Evolutionary conservation across 495 filamentous ascomycete genomes (phyloP).

Genomic region (Niebla homalea): DNA sequence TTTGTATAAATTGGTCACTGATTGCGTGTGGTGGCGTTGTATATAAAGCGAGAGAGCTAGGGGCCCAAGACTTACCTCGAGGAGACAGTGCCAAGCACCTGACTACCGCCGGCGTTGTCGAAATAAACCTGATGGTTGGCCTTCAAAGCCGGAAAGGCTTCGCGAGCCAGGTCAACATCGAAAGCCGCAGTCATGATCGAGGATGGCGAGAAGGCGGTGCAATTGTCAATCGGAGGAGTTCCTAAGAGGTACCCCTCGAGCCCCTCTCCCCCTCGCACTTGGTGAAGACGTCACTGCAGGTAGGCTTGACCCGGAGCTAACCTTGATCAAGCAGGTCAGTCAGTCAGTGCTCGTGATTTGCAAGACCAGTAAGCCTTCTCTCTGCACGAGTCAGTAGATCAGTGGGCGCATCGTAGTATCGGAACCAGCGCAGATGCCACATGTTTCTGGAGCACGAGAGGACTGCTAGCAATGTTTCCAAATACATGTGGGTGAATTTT

Average conservation of each 20-base stretch:
- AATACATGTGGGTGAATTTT: not conserved
- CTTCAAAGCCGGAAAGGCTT: slow-evolving; percentile 51
- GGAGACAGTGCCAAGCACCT: slow-evolving; percentile 48
- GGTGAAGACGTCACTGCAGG: no score
- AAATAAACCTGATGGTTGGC: slow-evolving; percentile 51
- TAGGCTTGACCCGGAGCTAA: no score
- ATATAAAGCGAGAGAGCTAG: not conserved
- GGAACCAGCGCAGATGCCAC: no score
- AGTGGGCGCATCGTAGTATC: no score
- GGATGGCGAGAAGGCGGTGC: not conserved
- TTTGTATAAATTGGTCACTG: not conserved
- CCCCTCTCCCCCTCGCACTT: no score
- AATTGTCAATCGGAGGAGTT: no score
- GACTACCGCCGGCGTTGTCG: slow-evolving; percentile 66
- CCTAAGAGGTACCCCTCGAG: no score
- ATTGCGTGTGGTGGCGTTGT: not conserved
- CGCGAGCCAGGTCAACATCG: slow-evolving; percentile 39
- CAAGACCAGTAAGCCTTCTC: no score
- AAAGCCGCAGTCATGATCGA: slow-evolving; percentile 20
- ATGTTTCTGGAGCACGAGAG: no score
- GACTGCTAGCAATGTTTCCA: not conserved
- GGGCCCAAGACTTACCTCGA: slow-evolving; percentile 39
- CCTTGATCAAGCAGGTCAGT: no score
- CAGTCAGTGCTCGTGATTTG: no score
- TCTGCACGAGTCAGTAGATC: no score